phyloP scores from a whole-genome alignment of 441 rosid genomes.

The Euphorbia celastroides region DNA sequence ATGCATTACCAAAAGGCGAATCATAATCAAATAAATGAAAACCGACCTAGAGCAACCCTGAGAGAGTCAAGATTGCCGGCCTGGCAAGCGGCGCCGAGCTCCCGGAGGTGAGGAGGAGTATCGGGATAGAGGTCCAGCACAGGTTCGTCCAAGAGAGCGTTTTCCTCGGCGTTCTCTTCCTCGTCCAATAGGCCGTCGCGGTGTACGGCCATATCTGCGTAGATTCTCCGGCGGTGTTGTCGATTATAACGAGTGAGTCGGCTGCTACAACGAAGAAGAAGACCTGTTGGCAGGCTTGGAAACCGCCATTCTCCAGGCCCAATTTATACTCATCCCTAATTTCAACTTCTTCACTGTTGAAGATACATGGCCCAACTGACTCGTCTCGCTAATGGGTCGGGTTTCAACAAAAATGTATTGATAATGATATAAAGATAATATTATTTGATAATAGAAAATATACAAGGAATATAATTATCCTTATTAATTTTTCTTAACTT shows the following conservation, averaged over 20 bases:
- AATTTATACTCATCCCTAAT: too few relatives aligned
- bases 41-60: constrained; percentile 55
- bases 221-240: background rate
- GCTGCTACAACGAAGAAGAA: background rate
- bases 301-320: constrained; percentile 1
- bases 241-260: too few relatives aligned
- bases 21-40: background rate
- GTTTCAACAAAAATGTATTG: too few relatives aligned
- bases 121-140: constrained; percentile 42
- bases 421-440: too few relatives aligned
- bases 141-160: constrained; percentile 51
- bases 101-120: constrained; percentile 60
- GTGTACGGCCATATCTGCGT: constrained; percentile 70
- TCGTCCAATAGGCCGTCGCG: constrained; percentile 64
- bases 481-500: too few relatives aligned
- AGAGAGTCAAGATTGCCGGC: constrained; percentile 61
- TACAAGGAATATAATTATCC: too few relatives aligned
- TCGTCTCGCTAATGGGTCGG: too few relatives aligned
- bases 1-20: too few relatives aligned
- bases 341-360: too few relatives aligned
- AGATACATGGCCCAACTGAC: too few relatives aligned
- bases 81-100: constrained; percentile 60
- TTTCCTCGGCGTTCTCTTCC: constrained; percentile 65
- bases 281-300: background rate
- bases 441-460: too few relatives aligned